These are phyloP conservation scores for Mucor indicus DNA, from an alignment of 371 early-diverging fungal species.

Conservation along the genomic window DNA sequence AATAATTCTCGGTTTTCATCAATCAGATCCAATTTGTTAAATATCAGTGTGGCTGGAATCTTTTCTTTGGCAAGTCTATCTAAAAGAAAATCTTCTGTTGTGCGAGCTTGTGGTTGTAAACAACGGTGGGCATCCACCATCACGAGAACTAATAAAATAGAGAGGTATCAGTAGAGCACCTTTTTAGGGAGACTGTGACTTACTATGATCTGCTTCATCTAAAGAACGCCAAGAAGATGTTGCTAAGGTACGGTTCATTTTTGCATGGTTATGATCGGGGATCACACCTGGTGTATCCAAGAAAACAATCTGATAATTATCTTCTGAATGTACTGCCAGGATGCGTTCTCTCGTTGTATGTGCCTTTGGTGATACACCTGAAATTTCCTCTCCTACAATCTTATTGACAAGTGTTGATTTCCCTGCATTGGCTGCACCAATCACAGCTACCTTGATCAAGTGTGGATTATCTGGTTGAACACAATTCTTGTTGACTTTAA, in stretches of 20 bases:
- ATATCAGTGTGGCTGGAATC: conserved; percentile 61
- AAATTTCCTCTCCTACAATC: conserved; percentile 55
- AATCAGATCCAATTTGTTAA: conserved; percentile 72
- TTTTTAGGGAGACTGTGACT: not conserved
- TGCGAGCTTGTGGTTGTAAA: conserved; percentile 34
- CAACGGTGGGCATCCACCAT: conserved; percentile 62
- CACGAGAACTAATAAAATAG: conserved; percentile 38
- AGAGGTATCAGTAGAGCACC: not conserved
- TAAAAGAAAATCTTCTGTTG: conserved; percentile 60
- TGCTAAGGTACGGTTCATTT: conserved; percentile 59
- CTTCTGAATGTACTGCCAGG: conserved; percentile 55
- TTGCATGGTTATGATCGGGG: conserved; percentile 35
- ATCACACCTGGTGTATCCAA: conserved; percentile 69
- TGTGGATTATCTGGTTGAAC: conserved; percentile 66
- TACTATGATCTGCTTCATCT: conserved; percentile 65
- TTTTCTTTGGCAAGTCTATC: conserved; percentile 36
- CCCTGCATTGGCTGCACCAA: conserved; percentile 82
- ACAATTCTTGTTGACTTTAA: conserved; percentile 34
- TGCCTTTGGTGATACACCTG: conserved; percentile 70
- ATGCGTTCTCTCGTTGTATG: conserved; percentile 75
- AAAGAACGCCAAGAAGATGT: conserved; percentile 75
- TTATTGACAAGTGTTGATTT: conserved; percentile 77
- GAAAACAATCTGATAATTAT: conserved; percentile 60
- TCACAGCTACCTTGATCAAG: conserved; percentile 57
- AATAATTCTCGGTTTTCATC: conserved; percentile 39